phyloP scores from a whole-genome alignment of 768 basidiomycete genomes.

The Leccinellum luteum region DNA sequence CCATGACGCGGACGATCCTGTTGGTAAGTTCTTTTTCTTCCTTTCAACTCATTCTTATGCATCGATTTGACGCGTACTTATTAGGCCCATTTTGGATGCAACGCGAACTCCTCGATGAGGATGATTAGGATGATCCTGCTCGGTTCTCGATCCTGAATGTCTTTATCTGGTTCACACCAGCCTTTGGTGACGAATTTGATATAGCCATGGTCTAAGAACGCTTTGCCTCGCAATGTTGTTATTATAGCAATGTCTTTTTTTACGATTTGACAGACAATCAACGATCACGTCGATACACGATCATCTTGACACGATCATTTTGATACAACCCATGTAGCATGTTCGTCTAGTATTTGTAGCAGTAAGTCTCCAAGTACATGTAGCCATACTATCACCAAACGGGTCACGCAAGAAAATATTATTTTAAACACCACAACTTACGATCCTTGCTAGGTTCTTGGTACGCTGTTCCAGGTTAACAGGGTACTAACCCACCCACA shows the following conservation, averaged over 20 bases:
- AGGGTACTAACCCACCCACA: too few relatives aligned
- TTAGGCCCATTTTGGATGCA: constrained; percentile 32
- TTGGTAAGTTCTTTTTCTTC: constrained; percentile 33
- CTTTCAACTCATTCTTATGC: neutral
- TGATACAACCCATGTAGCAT: neutral
- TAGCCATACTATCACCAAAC: neutral
- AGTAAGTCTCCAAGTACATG: constrained; percentile 6
- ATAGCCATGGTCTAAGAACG: neutral
- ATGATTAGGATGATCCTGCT: constrained; percentile 11
- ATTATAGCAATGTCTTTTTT: neutral
- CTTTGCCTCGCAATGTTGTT: neutral
- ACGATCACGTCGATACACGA: neutral
- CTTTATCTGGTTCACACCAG: neutral
- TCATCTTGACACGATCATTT: neutral
- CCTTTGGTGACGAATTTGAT: neutral
- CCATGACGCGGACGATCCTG: constrained; percentile 46
- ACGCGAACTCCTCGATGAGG: constrained; percentile 23
- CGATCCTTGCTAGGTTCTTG: too few relatives aligned
- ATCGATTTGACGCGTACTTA: neutral
- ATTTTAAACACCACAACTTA: too few relatives aligned
- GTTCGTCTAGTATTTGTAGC: constrained; percentile 1
- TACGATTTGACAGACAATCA: constrained; percentile 1
- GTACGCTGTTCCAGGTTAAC: too few relatives aligned
- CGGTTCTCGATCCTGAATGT: neutral
- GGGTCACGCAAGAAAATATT: too few relatives aligned